Base-by-base conservation (phyloP, 306 rosid genomes). In the Biancaea sappan region DNA sequence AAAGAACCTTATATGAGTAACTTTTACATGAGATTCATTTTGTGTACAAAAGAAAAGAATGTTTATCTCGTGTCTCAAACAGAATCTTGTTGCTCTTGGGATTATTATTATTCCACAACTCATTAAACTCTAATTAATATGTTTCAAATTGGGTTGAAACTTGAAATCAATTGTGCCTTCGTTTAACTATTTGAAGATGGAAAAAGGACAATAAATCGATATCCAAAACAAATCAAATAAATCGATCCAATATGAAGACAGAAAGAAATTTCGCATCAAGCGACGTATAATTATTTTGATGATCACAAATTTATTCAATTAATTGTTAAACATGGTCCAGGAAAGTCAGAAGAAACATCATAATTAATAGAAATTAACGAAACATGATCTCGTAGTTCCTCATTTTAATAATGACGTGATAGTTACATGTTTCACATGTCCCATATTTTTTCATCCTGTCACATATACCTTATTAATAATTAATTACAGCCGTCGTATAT, bases 21-120 rank as follows among this genome's bases (percentile, higher is more conserved):
- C 44, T 31, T n/a, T n/a, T 47, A 52, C 40, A 61, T 43, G 31
- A 21, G 35, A 22, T 53, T 50, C 68, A 48, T 74, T 66, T 61
- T 43, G 76, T 70, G 69, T 64, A 74, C 75, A 3, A 29, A 43
- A 43, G 38, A 46, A 43, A 14, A 0, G 5, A 40, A 41, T 38
- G 69, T 11, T 1, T 11, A 2, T 12, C 1, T 1, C 5, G 10
- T 1, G 24, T 18, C 24, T 16, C 54, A 3, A 0, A 4, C 0
- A 16, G 24, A 48, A 48, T 48, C 51, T 15, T 41, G 2, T 15
- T 46, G 50, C n/a, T 12, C 1, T n/a, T 16, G 21, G 6, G 3
- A 31, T 31, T 31, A 2, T 5, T 31, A 31, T n/a, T n/a, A n/a
- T n/a, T n/a, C n/a, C n/a, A n/a, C n/a, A n/a, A n/a, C n/a, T n/a